phyloP scores from a whole-genome alignment of 192 early-diverging fungal species.

The Podila minutissima region DNA sequence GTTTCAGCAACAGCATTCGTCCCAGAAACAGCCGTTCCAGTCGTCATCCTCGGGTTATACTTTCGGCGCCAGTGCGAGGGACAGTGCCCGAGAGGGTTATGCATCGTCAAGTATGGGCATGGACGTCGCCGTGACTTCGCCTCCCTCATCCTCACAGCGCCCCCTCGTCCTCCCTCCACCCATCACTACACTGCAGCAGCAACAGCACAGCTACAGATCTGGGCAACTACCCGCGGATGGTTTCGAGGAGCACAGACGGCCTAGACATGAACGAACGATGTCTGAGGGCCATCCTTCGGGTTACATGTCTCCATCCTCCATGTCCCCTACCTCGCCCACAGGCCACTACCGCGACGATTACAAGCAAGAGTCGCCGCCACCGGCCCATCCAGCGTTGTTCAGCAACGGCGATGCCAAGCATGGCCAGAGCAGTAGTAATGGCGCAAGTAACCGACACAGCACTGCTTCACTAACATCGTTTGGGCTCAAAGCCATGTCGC shows the following conservation, averaged over 20 bases:
- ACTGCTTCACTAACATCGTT: conserved; percentile 27
- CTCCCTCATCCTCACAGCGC: background rate
- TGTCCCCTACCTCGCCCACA: conserved; percentile 37
- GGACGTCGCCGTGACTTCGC: background rate
- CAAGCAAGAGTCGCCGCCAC: conserved; percentile 26
- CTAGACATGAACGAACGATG: conserved; percentile 39
- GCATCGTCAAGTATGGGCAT: background rate
- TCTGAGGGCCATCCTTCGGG: conserved; percentile 39
- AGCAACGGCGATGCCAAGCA: conserved; percentile 7
- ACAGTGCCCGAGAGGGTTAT: background rate
- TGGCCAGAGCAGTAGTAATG: background rate
- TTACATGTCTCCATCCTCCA: conserved; percentile 34
- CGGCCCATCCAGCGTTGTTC: conserved; percentile 11
- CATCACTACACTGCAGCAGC: conserved; percentile 9
- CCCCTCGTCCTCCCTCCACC: conserved; percentile 35
- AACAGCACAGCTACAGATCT: conserved; percentile 1
- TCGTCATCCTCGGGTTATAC: background rate
- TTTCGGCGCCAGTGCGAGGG: background rate
- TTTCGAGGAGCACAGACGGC: conserved; percentile 25
- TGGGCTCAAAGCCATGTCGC: conserved; percentile 12
- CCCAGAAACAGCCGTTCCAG: conserved; percentile 4
- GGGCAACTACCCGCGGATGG: conserved; percentile 17
- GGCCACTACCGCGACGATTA: conserved; percentile 35
- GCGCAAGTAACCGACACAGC: conserved; percentile 22
- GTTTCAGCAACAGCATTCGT: conserved; percentile 30